These are phyloP conservation scores for Boletus coccyginus DNA, from an alignment of 768 basidiomycete genomes.

Conservation along the genomic window DNA sequence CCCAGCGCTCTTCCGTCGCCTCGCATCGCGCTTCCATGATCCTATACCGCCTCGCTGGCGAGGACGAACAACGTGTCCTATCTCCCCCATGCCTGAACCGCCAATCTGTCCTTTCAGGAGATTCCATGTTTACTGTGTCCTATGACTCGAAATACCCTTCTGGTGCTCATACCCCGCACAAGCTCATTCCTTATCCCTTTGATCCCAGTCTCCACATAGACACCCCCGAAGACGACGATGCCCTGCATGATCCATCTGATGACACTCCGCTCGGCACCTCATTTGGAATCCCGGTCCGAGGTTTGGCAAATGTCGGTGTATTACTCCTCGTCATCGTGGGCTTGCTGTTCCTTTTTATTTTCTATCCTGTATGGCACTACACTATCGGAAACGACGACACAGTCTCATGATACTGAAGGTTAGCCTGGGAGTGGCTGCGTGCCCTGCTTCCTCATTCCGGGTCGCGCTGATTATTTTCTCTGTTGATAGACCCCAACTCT, in stretches of 20 bases:
- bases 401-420: slow-evolving; percentile 5
- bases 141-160: slow-evolving; percentile 67
- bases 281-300: slow-evolving; percentile 39
- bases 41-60: slow-evolving; percentile 54
- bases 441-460: background rate
- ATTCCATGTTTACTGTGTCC: slow-evolving; percentile 47
- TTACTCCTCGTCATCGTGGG: slow-evolving; percentile 58
- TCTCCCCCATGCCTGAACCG: slow-evolving; percentile 37
- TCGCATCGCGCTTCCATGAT: slow-evolving; percentile 58
- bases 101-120: slow-evolving; percentile 47
- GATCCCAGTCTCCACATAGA: slow-evolving; percentile 60
- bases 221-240: slow-evolving; percentile 71
- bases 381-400: background rate
- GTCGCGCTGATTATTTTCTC: background rate
- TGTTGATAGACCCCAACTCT: background rate
- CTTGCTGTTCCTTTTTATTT: slow-evolving; percentile 73
- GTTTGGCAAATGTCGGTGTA: slow-evolving; percentile 67
- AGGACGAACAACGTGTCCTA: slow-evolving; percentile 31
- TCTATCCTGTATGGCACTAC: slow-evolving; percentile 66
- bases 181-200: slow-evolving; percentile 68
- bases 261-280: slow-evolving; percentile 27
- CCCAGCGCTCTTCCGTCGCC: slow-evolving; percentile 17
- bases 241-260: slow-evolving; percentile 60
- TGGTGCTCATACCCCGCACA: slow-evolving; percentile 28
- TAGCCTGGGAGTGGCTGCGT: slow-evolving; percentile 5